Conservation (phyloP, 768 basidiomycete genomes). For the Leccinum rimulosum region DNA sequence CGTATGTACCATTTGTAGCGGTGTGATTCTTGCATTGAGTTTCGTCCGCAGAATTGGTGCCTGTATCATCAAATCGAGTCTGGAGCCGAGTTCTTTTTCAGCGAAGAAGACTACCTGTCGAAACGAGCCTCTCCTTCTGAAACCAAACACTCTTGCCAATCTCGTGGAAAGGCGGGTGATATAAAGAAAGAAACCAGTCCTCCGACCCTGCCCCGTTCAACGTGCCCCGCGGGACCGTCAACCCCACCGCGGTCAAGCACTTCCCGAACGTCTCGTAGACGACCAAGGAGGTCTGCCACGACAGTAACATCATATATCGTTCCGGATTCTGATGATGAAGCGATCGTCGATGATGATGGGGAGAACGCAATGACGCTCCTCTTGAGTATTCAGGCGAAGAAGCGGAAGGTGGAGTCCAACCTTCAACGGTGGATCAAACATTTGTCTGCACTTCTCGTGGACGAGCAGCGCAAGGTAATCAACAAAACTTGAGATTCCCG, state of each 20-base stretch:
- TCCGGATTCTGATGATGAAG: slow-evolving; percentile 72
- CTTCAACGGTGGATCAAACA: slow-evolving; percentile 70
- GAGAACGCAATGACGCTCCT: slow-evolving; percentile 32
- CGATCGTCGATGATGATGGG: slow-evolving; percentile 40
- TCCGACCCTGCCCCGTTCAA: slow-evolving; percentile 28
- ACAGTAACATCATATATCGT: slow-evolving; percentile 59
- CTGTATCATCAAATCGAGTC: slow-evolving; percentile 61
- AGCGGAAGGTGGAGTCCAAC: slow-evolving; percentile 42
- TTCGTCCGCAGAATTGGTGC: slow-evolving; percentile 42
- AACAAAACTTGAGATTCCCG: not conserved
- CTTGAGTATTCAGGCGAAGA: slow-evolving; percentile 33
- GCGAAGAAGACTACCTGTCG: slow-evolving; percentile 65
- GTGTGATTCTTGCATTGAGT: not conserved
- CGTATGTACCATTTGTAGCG: slow-evolving; percentile 37
- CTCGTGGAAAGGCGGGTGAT: slow-evolving; percentile 27
- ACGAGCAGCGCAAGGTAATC: slow-evolving; percentile 69
- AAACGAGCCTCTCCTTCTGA: slow-evolving; percentile 25
- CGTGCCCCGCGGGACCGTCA: slow-evolving; percentile 15
- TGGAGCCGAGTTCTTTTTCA: slow-evolving; percentile 67
- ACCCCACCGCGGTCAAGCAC: slow-evolving; percentile 13
- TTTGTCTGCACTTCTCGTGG: slow-evolving; percentile 54
- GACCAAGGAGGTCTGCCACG: slow-evolving; percentile 57
- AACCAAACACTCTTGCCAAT: slow-evolving; percentile 25
- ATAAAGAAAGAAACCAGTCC: slow-evolving; percentile 44
- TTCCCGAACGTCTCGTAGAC: slow-evolving; percentile 40